Conservation (phyloP, 805 yeast genomes). For the Barnettozyma sucrosica region DNA sequence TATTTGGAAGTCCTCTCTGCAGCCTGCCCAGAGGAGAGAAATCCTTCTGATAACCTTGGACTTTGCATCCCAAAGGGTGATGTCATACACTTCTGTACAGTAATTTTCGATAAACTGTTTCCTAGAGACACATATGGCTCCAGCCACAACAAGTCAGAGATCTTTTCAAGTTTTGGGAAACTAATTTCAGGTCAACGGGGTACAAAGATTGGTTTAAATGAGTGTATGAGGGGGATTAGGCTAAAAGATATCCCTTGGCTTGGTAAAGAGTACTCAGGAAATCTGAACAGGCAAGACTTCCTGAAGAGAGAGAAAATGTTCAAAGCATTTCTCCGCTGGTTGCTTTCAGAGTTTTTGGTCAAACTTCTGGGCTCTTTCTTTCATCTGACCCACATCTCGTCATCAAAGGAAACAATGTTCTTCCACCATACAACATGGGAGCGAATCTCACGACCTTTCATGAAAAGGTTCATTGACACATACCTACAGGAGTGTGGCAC, state of each 20-base stretch:
- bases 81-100: conserved; percentile 39
- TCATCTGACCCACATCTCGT: conserved; percentile 58
- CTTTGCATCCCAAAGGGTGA: conserved; percentile 26
- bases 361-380: conserved; percentile 49
- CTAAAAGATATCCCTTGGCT: conserved; percentile 53
- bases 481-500: conserved; percentile 27
- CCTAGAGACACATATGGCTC: conserved; percentile 52
- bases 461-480: conserved; percentile 34
- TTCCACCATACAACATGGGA: conserved; percentile 60
- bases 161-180: conserved; percentile 33
- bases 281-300: conserved; percentile 38
- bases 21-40: conserved; percentile 25
- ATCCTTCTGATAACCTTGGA: conserved; percentile 27
- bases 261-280: conserved; percentile 24
- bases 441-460: conserved; percentile 35
- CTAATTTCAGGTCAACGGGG: conserved; percentile 34
- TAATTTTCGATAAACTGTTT: conserved; percentile 41
- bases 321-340: conserved; percentile 49
- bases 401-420: conserved; percentile 35
- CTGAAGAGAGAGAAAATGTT: conserved; percentile 33
- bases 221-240: conserved; percentile 32
- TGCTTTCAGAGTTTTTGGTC: conserved; percentile 41
- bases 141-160: conserved; percentile 36
- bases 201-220: conserved; percentile 30
- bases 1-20: conserved; percentile 35